Base-by-base conservation (phyloP, 345 rosid genomes). In the Raphanus sativus region DNA sequence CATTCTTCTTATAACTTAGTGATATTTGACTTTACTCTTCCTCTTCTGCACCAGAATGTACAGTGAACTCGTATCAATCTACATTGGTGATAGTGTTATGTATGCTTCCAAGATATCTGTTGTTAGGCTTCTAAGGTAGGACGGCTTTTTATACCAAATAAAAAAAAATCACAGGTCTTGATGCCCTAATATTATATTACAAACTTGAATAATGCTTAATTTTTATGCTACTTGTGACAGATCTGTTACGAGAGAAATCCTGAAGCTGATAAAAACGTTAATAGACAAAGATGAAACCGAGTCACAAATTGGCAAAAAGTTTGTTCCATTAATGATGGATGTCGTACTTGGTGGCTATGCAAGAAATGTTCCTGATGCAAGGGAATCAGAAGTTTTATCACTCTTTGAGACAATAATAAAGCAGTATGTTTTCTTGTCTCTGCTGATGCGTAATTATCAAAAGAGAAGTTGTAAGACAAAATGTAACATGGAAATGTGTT, bases 291-390 rank as follows among this genome's bases (percentile, higher is more conserved):
- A 98, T 21, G 99, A 96, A 81, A 90, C 87, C 73, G 91, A 96
- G 76, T 86, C 96, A 34, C 91, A 93, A 71, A 89, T 91, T 66
- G 99, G 97, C 58, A 95, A 91, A 82, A 97, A 96, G 69, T 96
- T 93, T 86, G 97, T 95, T 71, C 96, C 92, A 36, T 97, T 98
- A 33, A 93, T 96, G 96, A 92, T 93, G 99, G 97, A 90, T 85
- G 90, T 91, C 11, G 90, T 96, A 81, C 98, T 96, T 55, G 97
- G 92, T 60, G 99, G 93, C 73, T 96, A 96, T 85, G 94, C 97
- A 5, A 87, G 97, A 81, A 96, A 96, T 86, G 85, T 96, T 71
- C 97, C 99, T 21, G 99, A 96, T 76, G 99, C 97, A 40, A 93
- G 99, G 74, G 99, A 96, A 84, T 91, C 99, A 4, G 99, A 96